phyloP scores from a whole-genome alignment of 2,329 filamentous ascomycete genomes.

The Alternaria metachromatica region DNA sequence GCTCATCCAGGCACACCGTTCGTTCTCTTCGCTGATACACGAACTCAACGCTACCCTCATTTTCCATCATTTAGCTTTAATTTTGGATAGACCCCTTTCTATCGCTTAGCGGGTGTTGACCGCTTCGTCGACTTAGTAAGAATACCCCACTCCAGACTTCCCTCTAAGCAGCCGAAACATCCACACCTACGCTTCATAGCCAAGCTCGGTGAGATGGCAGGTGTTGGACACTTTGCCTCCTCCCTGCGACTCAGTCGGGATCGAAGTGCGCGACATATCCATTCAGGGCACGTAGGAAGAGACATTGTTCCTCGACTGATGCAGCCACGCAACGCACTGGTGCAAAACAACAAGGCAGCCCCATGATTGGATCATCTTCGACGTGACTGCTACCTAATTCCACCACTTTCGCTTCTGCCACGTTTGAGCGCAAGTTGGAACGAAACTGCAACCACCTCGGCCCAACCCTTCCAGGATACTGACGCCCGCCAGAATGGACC shows the following conservation, averaged over 20 bases:
- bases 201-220: constrained; percentile 28
- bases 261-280: constrained; percentile 8
- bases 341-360: constrained; percentile 9
- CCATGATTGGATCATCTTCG: constrained; percentile 11
- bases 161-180: constrained; percentile 18
- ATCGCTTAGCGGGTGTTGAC: constrained; percentile 22
- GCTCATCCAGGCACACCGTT: constrained; percentile 20
- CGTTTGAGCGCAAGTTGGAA: not conserved
- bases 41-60: constrained; percentile 14
- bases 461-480: constrained; percentile 15
- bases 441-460: not conserved
- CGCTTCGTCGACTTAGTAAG: constrained; percentile 33
- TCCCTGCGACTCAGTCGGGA: constrained; percentile 15
- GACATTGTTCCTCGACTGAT: not conserved
- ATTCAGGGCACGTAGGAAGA: constrained; percentile 3
- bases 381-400: not conserved
- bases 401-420: not conserved
- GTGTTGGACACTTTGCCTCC: constrained; percentile 13
- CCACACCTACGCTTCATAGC: constrained; percentile 12
- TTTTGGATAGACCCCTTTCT: constrained; percentile 19
- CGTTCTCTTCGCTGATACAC: constrained; percentile 16
- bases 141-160: constrained; percentile 24
- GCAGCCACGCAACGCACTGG: constrained; percentile 7
- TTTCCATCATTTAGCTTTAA: constrained; percentile 5
- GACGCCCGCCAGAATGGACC: constrained; percentile 42